These are phyloP conservation scores for Monosporascus sp. DNA, from an alignment of 2,329 filamentous ascomycete species.

Conservation along the genomic window DNA sequence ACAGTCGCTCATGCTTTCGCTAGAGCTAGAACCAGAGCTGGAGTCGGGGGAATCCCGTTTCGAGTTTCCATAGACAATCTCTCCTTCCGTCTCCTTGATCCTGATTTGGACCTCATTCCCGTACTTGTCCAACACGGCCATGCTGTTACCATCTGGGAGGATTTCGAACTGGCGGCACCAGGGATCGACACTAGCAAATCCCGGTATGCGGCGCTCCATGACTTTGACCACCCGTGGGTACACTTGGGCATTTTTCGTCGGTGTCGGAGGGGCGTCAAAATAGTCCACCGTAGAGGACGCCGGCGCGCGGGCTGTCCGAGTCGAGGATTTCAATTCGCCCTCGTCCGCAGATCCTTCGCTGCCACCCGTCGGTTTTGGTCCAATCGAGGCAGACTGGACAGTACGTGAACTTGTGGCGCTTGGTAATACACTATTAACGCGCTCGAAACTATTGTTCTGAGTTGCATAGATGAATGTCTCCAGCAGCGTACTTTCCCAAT, in stretches of 20 bases:
- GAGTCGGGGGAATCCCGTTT: constrained; percentile 9
- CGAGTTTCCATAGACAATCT: constrained; percentile 1
- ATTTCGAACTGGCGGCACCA: constrained; percentile 47
- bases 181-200: constrained; percentile 28
- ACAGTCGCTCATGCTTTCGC: constrained; percentile 42
- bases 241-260: constrained; percentile 18
- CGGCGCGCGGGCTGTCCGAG: constrained; percentile 8
- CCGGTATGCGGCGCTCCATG: constrained; percentile 44
- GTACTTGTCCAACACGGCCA: constrained; percentile 30
- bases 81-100: constrained; percentile 38
- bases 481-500: constrained; percentile 50
- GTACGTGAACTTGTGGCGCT: constrained; percentile 3
- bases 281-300: constrained; percentile 5
- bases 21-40: constrained; percentile 11
- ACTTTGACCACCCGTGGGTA: constrained; percentile 53
- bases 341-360: constrained; percentile 1
- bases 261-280: constrained; percentile 9
- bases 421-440: neutral
- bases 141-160: constrained; percentile 31
- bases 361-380: neutral
- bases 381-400: constrained; percentile 6
- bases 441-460: constrained; percentile 41
- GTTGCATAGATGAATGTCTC: constrained; percentile 53
- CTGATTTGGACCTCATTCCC: constrained; percentile 37
- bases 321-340: constrained; percentile 1